phyloP scores from a whole-genome alignment of 2,329 filamentous ascomycete genomes.

The Hypoxylon sp. region DNA sequence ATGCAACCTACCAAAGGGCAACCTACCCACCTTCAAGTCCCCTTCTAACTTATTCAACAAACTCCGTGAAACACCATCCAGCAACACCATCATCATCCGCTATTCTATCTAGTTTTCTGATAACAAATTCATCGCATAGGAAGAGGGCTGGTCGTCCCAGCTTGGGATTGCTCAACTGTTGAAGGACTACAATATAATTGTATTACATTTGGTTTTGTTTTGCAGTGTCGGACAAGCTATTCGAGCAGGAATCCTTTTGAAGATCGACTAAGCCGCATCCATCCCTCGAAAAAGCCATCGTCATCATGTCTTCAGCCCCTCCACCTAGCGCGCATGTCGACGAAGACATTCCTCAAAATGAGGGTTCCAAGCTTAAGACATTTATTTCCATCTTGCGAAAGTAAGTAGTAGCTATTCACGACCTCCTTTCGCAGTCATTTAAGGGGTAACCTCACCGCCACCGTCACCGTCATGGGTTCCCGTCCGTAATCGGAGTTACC shows the following conservation, averaged over 20 bases:
- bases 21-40: constrained; percentile 30
- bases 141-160: constrained; percentile 22
- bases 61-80: too few relatives aligned
- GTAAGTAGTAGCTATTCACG: constrained; percentile 61
- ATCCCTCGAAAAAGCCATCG: background rate
- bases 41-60: background rate
- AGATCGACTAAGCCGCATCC: too few relatives aligned
- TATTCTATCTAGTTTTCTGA: background rate
- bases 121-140: background rate
- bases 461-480: constrained; percentile 19
- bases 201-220: constrained; percentile 7
- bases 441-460: constrained; percentile 23
- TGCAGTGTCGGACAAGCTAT: constrained; percentile 1
- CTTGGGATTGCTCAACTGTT: constrained; percentile 22
- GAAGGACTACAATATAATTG: constrained; percentile 6
- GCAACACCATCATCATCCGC: constrained; percentile 5
- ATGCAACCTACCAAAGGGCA: constrained; percentile 21
- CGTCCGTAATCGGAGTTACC: constrained; percentile 38
- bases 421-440: background rate
- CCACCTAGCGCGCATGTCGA: constrained; percentile 38
- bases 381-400: constrained; percentile 88
- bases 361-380: constrained; percentile 87
- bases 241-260: constrained; percentile 3
- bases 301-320: constrained; percentile 41
- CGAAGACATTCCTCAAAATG: constrained; percentile 63